These are phyloP conservation scores for Tephrocybe sp. DNA, from an alignment of 768 basidiomycete genomes.

Conservation along the genomic window DNA sequence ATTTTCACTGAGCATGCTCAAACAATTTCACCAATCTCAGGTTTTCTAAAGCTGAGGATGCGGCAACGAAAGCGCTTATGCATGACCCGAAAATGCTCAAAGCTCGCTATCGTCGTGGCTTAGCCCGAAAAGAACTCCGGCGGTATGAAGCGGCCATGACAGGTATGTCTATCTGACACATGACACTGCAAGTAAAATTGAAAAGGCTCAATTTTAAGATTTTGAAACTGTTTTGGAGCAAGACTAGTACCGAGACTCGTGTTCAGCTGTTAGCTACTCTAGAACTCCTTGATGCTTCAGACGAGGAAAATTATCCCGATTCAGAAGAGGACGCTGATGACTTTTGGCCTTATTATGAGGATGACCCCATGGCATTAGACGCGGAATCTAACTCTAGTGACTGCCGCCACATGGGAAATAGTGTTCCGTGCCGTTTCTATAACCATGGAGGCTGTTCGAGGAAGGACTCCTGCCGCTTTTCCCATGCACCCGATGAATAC, in stretches of 20 bases:
- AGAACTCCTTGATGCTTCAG: constrained; percentile 7
- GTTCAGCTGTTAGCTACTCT: constrained; percentile 15
- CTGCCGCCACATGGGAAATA: constrained; percentile 45
- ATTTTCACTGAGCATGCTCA: background rate
- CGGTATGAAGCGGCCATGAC: constrained; percentile 25
- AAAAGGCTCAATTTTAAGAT: constrained; percentile 17
- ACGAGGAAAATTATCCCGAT: constrained; percentile 7
- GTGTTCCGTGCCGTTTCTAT: constrained; percentile 50
- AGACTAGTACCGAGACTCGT: constrained; percentile 19
- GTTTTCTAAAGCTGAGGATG: constrained; percentile 38
- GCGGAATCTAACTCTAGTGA: constrained; percentile 54
- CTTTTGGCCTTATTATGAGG: constrained; percentile 22
- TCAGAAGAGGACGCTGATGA: constrained; percentile 6
- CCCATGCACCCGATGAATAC: constrained; percentile 50
- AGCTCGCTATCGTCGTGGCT: constrained; percentile 38
- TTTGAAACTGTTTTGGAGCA: constrained; percentile 24
- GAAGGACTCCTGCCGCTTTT: constrained; percentile 40
- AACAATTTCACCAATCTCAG: constrained; percentile 20
- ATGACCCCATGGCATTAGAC: constrained; percentile 28
- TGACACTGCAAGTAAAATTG: background rate
- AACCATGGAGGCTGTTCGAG: constrained; percentile 46
- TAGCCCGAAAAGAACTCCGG: constrained; percentile 31
- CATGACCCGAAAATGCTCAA: constrained; percentile 34
- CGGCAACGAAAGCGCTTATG: constrained; percentile 35
- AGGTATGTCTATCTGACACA: constrained; percentile 23